phyloP scores from a whole-genome alignment of 352 stramenopile species.

The Aphanomyces euteiches region DNA sequence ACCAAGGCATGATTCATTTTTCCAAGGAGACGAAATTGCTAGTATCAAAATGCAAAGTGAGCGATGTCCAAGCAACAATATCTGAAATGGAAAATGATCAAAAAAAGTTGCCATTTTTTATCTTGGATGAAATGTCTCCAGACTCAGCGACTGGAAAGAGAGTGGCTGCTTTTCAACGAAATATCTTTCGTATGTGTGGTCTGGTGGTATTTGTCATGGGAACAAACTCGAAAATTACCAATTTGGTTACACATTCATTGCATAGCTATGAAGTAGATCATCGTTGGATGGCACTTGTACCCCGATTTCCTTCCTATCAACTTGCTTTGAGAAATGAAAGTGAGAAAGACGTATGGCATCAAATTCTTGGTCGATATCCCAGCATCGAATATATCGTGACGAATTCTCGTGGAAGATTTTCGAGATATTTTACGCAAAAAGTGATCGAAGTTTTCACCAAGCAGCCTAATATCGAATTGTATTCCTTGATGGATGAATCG shows the following conservation, averaged over 20 bases:
- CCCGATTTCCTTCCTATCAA: constrained; percentile 15
- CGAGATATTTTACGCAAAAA: constrained; percentile 8
- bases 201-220: constrained; percentile 37
- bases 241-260: constrained; percentile 18
- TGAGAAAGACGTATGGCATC: not conserved
- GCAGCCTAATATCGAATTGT: not conserved
- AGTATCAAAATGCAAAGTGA: constrained; percentile 21
- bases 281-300: constrained; percentile 8
- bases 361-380: not conserved
- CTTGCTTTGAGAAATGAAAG: not conserved
- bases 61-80: constrained; percentile 19
- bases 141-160: constrained; percentile 20
- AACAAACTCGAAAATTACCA: constrained; percentile 32
- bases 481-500: constrained; percentile 14
- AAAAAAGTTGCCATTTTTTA: constrained; percentile 32
- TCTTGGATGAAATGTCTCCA: constrained; percentile 31
- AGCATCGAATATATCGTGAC: not conserved
- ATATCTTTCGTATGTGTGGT: constrained; percentile 35
- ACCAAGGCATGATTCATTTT: constrained; percentile 28
- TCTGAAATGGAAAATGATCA: constrained; percentile 29
- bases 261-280: constrained; percentile 1
- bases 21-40: constrained; percentile 15
- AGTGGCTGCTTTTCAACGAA: constrained; percentile 36
- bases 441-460: not conserved
- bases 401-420: constrained; percentile 6